phyloP scores from a whole-genome alignment of 345 rosid genomes.

The Lepidium sativum region DNA sequence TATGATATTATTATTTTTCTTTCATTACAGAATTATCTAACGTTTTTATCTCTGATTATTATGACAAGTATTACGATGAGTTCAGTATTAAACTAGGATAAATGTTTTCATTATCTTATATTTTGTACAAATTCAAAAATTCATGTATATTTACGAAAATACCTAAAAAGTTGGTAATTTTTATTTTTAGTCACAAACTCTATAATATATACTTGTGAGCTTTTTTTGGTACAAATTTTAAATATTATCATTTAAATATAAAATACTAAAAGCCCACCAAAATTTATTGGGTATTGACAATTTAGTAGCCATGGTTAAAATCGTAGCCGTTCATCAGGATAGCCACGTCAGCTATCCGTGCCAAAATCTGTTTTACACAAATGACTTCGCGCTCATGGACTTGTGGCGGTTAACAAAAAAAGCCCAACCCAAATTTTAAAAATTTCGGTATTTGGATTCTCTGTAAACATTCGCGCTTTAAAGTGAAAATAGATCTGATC shows the following conservation, averaged over 20 bases:
- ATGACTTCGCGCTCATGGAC: slow-evolving; percentile 2
- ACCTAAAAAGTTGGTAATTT: too few species aligned
- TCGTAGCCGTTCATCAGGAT: background rate
- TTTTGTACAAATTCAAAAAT: background rate
- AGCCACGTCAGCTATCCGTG: slow-evolving; percentile 20
- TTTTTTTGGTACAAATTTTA: too few species aligned
- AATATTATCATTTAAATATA: background rate
- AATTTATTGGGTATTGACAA: too few species aligned
- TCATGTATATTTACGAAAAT: background rate
- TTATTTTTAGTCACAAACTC: too few species aligned
- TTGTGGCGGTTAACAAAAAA: background rate
- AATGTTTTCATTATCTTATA: too few species aligned
- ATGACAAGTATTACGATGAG: background rate
- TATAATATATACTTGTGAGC: too few species aligned
- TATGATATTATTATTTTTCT: too few species aligned
- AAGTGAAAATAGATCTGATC: background rate
- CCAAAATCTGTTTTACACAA: background rate
- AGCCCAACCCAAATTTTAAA: background rate
- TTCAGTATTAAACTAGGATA: background rate
- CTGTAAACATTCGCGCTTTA: background rate
- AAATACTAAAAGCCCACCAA: background rate
- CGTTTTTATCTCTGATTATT: background rate
- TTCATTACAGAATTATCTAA: background rate
- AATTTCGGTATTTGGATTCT: background rate
- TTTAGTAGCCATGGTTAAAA: background rate